These are phyloP conservation scores for Golubevia sp. DNA, from an alignment of 1,284 basidiomycete species.

Conservation along the genomic window DNA sequence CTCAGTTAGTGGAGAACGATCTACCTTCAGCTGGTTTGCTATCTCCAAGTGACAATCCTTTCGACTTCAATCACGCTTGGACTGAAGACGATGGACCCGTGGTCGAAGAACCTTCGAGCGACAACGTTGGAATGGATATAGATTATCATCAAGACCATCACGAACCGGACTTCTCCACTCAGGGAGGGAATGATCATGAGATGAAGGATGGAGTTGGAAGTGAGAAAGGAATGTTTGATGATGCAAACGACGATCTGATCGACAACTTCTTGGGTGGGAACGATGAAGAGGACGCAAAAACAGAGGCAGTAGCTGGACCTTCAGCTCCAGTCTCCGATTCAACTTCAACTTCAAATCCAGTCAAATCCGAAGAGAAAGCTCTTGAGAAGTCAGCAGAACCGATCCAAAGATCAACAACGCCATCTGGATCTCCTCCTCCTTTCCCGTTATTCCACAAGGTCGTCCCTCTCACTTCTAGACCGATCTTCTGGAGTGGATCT, in stretches of 20 bases:
- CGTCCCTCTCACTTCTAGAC: not conserved
- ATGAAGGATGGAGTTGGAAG: not conserved
- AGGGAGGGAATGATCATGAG: no score
- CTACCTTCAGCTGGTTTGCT: no score
- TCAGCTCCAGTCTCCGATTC: not conserved
- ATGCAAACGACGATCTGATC: conserved; percentile 8
- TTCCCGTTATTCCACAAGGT: not conserved
- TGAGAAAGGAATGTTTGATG: conserved; percentile 1
- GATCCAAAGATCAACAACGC: not conserved
- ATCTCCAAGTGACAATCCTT: no score
- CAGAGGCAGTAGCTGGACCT: not conserved
- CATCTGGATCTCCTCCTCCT: not conserved
- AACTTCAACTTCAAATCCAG: not conserved
- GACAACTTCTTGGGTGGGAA: conserved; percentile 6
- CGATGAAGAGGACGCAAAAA: no score
- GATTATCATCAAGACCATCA: no score
- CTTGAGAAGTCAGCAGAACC: no score
- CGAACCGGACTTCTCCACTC: no score
- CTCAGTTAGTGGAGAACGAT: no score
- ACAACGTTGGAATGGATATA: no score
- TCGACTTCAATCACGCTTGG: no score
- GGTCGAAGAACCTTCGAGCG: no score
- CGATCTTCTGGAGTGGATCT: conserved; percentile 52
- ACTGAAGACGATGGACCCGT: no score
- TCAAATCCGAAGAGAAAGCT: not conserved